phyloP scores from a whole-genome alignment of 2,329 filamentous ascomycete genomes.

The Eutypa lata region DNA sequence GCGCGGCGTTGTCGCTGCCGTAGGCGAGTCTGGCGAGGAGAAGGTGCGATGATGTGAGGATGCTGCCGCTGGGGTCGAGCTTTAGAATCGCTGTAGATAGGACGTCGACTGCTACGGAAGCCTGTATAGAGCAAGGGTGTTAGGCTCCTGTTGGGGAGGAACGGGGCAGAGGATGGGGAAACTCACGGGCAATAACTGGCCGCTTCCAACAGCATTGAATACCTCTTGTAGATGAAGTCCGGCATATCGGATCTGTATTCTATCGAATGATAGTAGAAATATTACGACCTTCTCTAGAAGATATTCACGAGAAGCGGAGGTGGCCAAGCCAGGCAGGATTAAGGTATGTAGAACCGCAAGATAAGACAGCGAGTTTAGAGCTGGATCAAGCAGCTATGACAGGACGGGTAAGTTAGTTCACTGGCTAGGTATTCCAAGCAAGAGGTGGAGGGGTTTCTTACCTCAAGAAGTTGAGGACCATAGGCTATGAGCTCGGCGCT shows the following conservation, averaged over 20 bases:
- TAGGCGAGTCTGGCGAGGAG: constrained; percentile 57
- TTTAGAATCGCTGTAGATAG: constrained; percentile 55
- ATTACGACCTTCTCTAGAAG: constrained; percentile 40
- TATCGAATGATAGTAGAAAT: constrained; percentile 49
- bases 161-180: not conserved
- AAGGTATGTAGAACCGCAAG: constrained; percentile 44
- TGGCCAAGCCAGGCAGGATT: constrained; percentile 30
- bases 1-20: constrained; percentile 48
- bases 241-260: constrained; percentile 50
- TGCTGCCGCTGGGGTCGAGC: constrained; percentile 63
- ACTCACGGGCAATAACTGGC: constrained; percentile 32
- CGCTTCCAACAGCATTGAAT: constrained; percentile 37
- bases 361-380: constrained; percentile 49
- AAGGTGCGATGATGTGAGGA: constrained; percentile 64
- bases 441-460: constrained; percentile 14
- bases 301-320: constrained; percentile 16
- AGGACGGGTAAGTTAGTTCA: constrained; percentile 12
- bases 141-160: not conserved
- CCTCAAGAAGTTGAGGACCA: constrained; percentile 39
- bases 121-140: constrained; percentile 28
- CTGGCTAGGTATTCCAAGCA: not conserved
- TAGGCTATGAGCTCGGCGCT: constrained; percentile 29
- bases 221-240: constrained; percentile 41
- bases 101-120: constrained; percentile 42
- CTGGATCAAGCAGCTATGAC: constrained; percentile 43